Percentiles rank a stretch among this genome's conserved stretches.
phyloP scores from a whole-genome alignment of 345 rosid species.

The Zanthoxylum bungeanum region DNA sequence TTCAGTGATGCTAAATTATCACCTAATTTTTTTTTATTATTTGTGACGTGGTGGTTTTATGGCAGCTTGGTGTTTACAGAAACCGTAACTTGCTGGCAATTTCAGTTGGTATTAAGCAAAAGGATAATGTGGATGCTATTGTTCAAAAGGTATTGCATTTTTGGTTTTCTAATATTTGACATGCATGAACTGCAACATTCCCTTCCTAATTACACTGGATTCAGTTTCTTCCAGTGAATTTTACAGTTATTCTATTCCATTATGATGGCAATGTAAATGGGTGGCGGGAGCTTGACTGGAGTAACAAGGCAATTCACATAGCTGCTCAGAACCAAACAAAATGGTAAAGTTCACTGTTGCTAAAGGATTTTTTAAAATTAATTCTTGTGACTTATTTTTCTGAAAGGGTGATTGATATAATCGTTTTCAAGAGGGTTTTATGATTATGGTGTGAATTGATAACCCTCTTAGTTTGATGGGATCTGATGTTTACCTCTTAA shows the following conservation, averaged over 20 bases:
- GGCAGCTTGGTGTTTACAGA: conserved; percentile 39
- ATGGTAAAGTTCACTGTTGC: conserved; percentile 46
- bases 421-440: not conserved
- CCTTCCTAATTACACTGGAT: conserved; percentile 42
- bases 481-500: not conserved
- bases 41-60: conserved; percentile 16
- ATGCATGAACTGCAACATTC: not conserved
- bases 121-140: conserved; percentile 58
- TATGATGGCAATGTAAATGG: conserved; percentile 83
- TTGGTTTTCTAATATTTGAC: conserved; percentile 6
- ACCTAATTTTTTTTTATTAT: not conserved
- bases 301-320: conserved; percentile 68
- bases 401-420: not conserved
- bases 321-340: conserved; percentile 95
- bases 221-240: conserved; percentile 94
- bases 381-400: not conserved
- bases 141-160: conserved; percentile 67
- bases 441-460: not conserved
- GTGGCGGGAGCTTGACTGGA: conserved; percentile 90
- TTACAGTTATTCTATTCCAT: conserved; percentile 85
- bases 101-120: conserved; percentile 89
- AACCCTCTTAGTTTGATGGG: not conserved
- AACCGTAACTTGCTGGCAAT: conserved; percentile 72
- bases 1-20: not conserved
- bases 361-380: not conserved